Evolutionary conservation across 2,329 filamentous ascomycete genomes (phyloP).

Genomic region (Botryotinia convoluta): DNA sequence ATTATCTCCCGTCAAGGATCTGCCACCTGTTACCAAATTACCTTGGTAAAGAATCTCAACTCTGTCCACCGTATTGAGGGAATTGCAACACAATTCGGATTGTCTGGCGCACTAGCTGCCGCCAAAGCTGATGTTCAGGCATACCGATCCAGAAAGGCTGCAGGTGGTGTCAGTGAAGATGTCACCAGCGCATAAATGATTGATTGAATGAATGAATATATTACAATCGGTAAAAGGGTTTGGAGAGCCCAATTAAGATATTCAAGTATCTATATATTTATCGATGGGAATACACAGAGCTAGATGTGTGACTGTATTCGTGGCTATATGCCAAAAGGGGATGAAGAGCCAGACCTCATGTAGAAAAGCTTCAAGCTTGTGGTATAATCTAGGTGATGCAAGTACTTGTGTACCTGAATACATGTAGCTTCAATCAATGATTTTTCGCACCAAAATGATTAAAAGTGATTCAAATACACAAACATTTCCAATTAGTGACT

Average conservation of each 20-base stretch:
- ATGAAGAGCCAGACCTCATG: neutral
- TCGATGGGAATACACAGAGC: neutral
- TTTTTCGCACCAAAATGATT: neutral
- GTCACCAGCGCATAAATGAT: conserved; percentile 14
- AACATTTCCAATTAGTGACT: neutral
- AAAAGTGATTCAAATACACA: neutral
- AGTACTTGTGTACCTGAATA: conserved; percentile 18
- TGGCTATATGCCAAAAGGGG: neutral
- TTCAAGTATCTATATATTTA: conserved; percentile 2
- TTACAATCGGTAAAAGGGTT: neutral
- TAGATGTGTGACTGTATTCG: conserved; percentile 6
- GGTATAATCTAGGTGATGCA: conserved; percentile 10
- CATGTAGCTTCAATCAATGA: conserved; percentile 13
- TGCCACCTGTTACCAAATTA: conserved; percentile 77
- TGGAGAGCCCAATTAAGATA: neutral
- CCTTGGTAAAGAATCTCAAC: conserved; percentile 79
- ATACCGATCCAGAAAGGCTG: conserved; percentile 13
- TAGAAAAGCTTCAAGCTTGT: conserved; percentile 11
- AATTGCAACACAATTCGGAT: conserved; percentile 61
- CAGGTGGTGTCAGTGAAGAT: conserved; percentile 14
- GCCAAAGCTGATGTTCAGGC: conserved; percentile 32
- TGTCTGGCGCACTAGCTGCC: conserved; percentile 57
- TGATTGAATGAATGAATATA: conserved; percentile 1
- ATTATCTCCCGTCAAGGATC: conserved; percentile 73
- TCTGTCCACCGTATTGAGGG: conserved; percentile 75